Base-by-base conservation (phyloP, 2,329 filamentous ascomycete species). In the Colletotrichum sp. region DNA sequence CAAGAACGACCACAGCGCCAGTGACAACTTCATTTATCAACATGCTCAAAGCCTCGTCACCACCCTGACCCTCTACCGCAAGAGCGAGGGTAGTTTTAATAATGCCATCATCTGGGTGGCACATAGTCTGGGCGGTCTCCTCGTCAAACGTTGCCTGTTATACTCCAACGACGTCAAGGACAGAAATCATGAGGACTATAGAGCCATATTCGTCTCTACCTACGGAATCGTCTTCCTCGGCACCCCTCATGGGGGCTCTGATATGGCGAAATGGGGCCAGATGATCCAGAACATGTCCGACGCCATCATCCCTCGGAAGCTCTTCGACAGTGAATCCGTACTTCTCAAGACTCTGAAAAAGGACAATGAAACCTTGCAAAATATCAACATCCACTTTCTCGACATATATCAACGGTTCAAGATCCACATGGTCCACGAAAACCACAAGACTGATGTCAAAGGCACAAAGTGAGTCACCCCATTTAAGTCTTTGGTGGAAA, bases 341-440 rank as follows among this genome's bases (percentile, higher is more conserved):
- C 87, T 96, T 57, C 87, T 96, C 77, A 92, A 90, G 80, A 93
- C 93, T 3, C 87, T 96, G n/a, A 93, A 93, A 81, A 91, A 88
- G 67, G 92, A 95, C 80, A 95, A 93, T 74, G 94, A 95, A 83
- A 94, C 91, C 0, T 84, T 96, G 7, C 91, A 94, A 79, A 93
- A 93, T 76, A 95, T 96, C 82, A 95, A 94, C 82, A 91, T 87
- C 67, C 89, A 93, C 73, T 96, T 96, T 78, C 87, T 93, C 21
- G 92, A 95, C 67, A 92, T 95, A 32, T 92, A 94, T 77, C 90
- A 92, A 72, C 89, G 92, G 2, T 95, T 94, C 80, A 90, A 92
- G 78, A 92, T 96, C 67, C 94, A 94, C 80, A 95, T 95, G 89
- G 94, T 92, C 48, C 93, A 95, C 71, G 94, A 96, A 81, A 93